phyloP scores from a whole-genome alignment of 495 filamentous ascomycete species.

The Annulohypoxylon moriforme region DNA sequence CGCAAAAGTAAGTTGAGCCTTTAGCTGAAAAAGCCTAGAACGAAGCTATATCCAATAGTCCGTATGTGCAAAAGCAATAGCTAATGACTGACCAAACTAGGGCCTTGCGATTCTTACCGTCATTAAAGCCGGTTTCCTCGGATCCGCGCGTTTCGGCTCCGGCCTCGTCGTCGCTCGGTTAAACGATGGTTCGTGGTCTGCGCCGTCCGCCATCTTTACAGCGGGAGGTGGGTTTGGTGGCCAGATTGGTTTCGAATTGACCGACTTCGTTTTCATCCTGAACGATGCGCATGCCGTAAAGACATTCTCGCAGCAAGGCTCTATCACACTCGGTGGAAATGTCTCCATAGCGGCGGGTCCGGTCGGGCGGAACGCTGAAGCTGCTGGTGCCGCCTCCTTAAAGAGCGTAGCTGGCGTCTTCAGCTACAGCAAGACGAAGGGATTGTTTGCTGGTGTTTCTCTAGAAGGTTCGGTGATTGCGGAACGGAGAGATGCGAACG shows the following conservation, averaged over 20 bases:
- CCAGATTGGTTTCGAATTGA: constrained; percentile 97
- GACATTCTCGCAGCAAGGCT: constrained; percentile 93
- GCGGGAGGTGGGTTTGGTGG: constrained; percentile 94
- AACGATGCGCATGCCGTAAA: constrained; percentile 92
- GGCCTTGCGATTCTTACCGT: constrained; percentile 96
- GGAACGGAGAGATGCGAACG: constrained; percentile 95
- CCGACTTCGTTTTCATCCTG: constrained; percentile 98
- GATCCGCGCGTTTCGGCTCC: constrained; percentile 90
- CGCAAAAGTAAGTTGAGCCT: constrained; percentile 77
- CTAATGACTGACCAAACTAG: constrained; percentile 62
- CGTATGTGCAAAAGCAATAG: constrained; percentile 13
- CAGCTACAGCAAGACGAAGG: constrained; percentile 97
- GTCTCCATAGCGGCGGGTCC: constrained; percentile 96
- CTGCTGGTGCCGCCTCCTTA: constrained; percentile 91
- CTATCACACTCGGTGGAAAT: constrained; percentile 92
- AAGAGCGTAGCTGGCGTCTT: constrained; percentile 92
- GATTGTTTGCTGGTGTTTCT: constrained; percentile 93
- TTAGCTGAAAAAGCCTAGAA: background rate
- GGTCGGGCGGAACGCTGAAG: constrained; percentile 93
- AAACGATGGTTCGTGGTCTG: constrained; percentile 92
- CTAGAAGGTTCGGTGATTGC: constrained; percentile 91
- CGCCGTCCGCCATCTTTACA: constrained; percentile 90
- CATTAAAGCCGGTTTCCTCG: constrained; percentile 95
- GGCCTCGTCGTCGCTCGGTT: constrained; percentile 94
- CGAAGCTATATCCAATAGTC: background rate